Evolutionary conservation across 2,329 filamentous ascomycete species (phyloP), one percentile per base, ranked within the genome.

Genomic region (Fusarium palustre): DNA sequence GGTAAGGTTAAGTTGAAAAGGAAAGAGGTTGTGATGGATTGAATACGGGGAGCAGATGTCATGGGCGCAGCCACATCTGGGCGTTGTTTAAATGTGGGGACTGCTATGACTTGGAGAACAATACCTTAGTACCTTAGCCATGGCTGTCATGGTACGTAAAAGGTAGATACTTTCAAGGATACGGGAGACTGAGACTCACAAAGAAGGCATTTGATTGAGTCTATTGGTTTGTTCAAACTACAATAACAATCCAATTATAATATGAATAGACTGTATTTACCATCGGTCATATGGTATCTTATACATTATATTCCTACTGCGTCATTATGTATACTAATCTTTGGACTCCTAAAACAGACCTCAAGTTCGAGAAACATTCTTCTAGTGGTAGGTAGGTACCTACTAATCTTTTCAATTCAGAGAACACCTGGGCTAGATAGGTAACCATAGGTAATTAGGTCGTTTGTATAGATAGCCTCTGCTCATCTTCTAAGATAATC

Each of bases 51-150:
- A 45, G 16, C 33, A 48, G 45, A 62, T 63, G 60, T 63, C 60
- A 63, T 63, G 60, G 59, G 50, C 46, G 36, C 47, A 64, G 61
- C 61, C 61, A 64, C 59, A 64, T 64, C 45, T 64, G 50, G 50
- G 59, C 59, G 61, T 64, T 64, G 33, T 43, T 18, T 39, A 38
- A 41, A 22, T 36, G 50, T 58, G 61, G 61, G 20, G 48, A 34
- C 31, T 24, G 25, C 55, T 41, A 46, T 45, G 45, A 61, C 28
- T 16, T 43, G 16, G 38, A n/a, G 43, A 46, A 31, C 43, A 46
- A 28, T n/a, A 16, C n/a, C n/a, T n/a, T n/a, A n/a, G n/a, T n/a
- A n/a, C n/a, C n/a, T n/a, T n/a, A n/a, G n/a, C n/a, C n/a, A n/a
- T n/a, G n/a, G n/a, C n/a, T n/a, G 16, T 18, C 20, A 22, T 25